Percentiles rank a stretch among this genome's conserved stretches.
phyloP scores from a whole-genome alignment of 2,329 filamentous ascomycete species.

The Neonectria punicea region DNA sequence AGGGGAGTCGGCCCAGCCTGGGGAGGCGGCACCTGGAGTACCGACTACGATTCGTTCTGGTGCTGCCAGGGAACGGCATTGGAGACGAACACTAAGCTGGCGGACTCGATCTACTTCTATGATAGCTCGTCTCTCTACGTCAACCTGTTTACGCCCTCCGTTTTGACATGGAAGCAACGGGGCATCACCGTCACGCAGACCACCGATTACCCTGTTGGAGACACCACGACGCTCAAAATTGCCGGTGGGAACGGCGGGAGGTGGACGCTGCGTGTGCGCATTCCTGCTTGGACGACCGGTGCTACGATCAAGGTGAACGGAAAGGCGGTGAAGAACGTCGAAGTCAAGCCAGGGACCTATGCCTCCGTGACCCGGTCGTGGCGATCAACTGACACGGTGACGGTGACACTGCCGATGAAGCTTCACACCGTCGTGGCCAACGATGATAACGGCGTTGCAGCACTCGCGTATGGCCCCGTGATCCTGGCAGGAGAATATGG shows the following conservation, averaged over 20 bases:
- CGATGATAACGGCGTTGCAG: constrained; percentile 55
- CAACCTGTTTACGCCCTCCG: constrained; percentile 61
- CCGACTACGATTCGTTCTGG: constrained; percentile 64
- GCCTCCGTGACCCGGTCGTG: constrained; percentile 54
- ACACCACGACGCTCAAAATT: constrained; percentile 53
- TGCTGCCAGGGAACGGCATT: constrained; percentile 63
- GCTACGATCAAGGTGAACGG: constrained; percentile 57
- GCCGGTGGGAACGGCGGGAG: constrained; percentile 44
- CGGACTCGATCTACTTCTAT: constrained; percentile 63
- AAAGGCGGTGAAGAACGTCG: constrained; percentile 37
- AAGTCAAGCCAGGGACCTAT: constrained; percentile 51
- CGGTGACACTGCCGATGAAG: constrained; percentile 57
- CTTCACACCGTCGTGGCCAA: constrained; percentile 57
- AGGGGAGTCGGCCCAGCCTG: constrained; percentile 62
- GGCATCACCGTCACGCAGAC: constrained; percentile 54
- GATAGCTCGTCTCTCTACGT: constrained; percentile 56
- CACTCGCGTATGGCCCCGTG: constrained; percentile 59
- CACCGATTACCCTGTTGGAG: constrained; percentile 55
- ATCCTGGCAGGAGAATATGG: constrained; percentile 60
- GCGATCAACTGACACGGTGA: constrained; percentile 55
- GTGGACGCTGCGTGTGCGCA: constrained; percentile 54
- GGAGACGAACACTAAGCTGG: constrained; percentile 64
- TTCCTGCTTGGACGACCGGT: constrained; percentile 56
- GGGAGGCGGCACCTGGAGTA: constrained; percentile 65
- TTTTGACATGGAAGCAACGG: constrained; percentile 55